These are phyloP conservation scores for Vitis riparia DNA, from an alignment of 164 flowering plant genomes.

Conservation along the genomic window DNA sequence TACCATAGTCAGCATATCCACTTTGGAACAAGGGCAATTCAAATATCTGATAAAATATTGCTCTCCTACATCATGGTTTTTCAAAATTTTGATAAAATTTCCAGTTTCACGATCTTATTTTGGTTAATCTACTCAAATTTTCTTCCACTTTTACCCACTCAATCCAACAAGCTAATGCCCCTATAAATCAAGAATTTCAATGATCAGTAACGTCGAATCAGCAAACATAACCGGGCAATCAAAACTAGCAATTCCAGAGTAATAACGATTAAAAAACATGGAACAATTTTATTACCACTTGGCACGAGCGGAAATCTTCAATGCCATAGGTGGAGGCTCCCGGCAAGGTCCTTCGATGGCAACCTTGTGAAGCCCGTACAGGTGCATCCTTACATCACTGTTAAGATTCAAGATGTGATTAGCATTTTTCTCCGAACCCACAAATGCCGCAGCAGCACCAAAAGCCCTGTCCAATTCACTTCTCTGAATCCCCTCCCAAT, in stretches of 20 bases:
- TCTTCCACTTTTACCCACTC: neutral
- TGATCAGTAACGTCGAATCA: neutral
- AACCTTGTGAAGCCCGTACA: constrained; percentile 66
- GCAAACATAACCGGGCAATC: neutral
- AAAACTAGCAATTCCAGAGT: neutral
- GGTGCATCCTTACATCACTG: constrained; percentile 54
- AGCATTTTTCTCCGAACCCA: constrained; percentile 28
- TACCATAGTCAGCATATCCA: no score
- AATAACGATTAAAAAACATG: neutral
- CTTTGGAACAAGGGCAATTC: no score
- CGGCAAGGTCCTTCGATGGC: constrained; percentile 70
- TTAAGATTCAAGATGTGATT: constrained; percentile 33
- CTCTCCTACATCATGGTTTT: no score
- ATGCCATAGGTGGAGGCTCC: constrained; percentile 54
- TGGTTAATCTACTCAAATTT: neutral
- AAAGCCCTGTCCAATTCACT: constrained; percentile 58
- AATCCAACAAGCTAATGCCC: no score
- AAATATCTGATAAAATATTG: neutral
- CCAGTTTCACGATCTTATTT: neutral
- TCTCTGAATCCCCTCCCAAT: constrained; percentile 81
- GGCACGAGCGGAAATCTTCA: constrained; percentile 65
- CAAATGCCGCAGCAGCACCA: constrained; percentile 38
- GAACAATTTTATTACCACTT: constrained; percentile 58
- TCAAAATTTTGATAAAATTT: no score
- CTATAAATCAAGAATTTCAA: neutral